Percentiles rank a stretch among this genome's conserved stretches.
Conservation (phyloP, 1,284 basidiomycete genomes). For the Puccinia triticina region DNA sequence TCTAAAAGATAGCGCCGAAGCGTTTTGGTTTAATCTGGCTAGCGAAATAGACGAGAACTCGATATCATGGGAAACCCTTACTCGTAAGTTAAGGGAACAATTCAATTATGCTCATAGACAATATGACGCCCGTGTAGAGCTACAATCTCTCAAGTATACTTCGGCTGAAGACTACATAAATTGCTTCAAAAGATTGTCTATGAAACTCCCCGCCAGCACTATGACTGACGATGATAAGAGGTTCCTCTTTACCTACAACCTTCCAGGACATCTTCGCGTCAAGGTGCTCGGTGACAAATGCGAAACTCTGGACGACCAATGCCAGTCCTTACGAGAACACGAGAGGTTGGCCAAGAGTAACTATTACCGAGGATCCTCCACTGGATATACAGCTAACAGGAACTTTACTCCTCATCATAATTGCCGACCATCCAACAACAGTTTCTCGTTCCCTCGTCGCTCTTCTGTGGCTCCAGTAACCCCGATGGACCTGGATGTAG, state of each 20-base stretch:
- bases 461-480: neutral
- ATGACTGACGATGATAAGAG: neutral
- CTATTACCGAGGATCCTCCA: neutral
- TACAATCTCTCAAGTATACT: neutral
- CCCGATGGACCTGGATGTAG: slow-evolving; percentile 28
- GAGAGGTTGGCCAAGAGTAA: neutral
- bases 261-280: neutral
- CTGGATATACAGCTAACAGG: neutral
- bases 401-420: neutral
- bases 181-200: neutral
- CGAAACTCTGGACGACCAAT: neutral
- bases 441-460: neutral
- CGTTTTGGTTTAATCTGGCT: slow-evolving; percentile 18
- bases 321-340: neutral
- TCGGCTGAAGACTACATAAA: neutral
- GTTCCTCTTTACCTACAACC: neutral
- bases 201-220: neutral
- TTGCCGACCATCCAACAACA: too few species aligned
- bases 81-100: neutral
- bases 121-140: neutral
- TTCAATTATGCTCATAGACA: slow-evolving; percentile 17
- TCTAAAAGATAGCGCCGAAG: slow-evolving; percentile 11
- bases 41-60: neutral
- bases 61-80: neutral
- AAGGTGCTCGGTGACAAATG: slow-evolving; percentile 16